Conservation (phyloP, 1,284 basidiomycete genomes). For the Marasmius tenuissimus region DNA sequence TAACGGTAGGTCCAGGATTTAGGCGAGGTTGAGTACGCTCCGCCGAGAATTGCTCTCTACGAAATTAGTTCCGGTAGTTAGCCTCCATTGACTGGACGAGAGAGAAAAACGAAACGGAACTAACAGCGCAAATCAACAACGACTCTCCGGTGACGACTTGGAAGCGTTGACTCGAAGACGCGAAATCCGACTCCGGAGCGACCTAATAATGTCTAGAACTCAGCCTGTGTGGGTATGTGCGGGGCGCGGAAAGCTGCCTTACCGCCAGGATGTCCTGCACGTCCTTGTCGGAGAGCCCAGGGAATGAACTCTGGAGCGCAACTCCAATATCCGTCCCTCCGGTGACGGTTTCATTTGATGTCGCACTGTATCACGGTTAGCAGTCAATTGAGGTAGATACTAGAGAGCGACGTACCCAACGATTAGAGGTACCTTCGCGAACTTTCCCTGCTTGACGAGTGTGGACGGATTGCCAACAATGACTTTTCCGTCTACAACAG, state of each 20-base stretch:
- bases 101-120: slow-evolving; percentile 14
- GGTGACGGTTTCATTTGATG: slow-evolving; percentile 11
- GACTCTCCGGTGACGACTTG: slow-evolving; percentile 49
- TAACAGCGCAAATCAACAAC: slow-evolving; percentile 48
- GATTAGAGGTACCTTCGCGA: slow-evolving; percentile 52
- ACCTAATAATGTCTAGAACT: background rate
- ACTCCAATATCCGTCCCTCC: slow-evolving; percentile 8
- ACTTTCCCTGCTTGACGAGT: slow-evolving; percentile 42
- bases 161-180: slow-evolving; percentile 35
- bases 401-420: slow-evolving; percentile 45
- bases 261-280: slow-evolving; percentile 6
- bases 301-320: slow-evolving; percentile 6
- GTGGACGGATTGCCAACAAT: slow-evolving; percentile 48
- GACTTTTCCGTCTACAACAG: slow-evolving; percentile 49
- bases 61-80: background rate
- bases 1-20: too few relatives aligned
- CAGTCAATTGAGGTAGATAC: background rate
- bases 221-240: too few relatives aligned
- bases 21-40: too few relatives aligned
- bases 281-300: slow-evolving; percentile 1
- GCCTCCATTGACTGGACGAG: background rate
- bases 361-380: background rate
- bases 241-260: background rate
- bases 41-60: background rate
- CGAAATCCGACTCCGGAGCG: slow-evolving; percentile 41